These are phyloP conservation scores for Candida pseudofarinosa DNA, from an alignment of 805 yeast species.

Conservation along the genomic window DNA sequence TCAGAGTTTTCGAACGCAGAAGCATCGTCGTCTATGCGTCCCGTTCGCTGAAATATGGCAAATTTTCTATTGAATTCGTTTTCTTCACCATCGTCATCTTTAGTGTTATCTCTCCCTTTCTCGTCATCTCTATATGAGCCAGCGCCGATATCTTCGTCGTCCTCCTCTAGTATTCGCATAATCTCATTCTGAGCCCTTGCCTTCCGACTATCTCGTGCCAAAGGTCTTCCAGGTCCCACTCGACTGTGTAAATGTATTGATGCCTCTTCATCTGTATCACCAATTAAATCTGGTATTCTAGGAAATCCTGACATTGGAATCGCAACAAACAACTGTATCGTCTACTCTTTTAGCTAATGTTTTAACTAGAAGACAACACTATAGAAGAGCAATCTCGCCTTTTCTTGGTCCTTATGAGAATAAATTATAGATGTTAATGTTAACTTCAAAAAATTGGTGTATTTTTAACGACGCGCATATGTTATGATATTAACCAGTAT, in stretches of 20 bases:
- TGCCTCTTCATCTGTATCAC: constrained; percentile 40
- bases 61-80: constrained; percentile 15
- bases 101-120: not conserved
- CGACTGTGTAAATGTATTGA: constrained; percentile 36
- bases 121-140: not conserved
- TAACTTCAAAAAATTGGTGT: not conserved
- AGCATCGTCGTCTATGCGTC: constrained; percentile 6
- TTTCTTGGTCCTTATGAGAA: not conserved
- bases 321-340: not conserved
- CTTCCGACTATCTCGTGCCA: constrained; percentile 10
- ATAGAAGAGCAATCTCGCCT: no score
- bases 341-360: no score
- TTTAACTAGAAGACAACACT: no score
- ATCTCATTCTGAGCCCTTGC: constrained; percentile 16
- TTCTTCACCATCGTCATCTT: constrained; percentile 1
- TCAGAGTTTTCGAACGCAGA: constrained; percentile 4
- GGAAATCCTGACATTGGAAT: constrained; percentile 25
- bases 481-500: not conserved
- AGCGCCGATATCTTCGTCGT: constrained; percentile 7
- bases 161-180: constrained; percentile 15
- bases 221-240: constrained; percentile 37
- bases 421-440: not conserved
- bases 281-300: constrained; percentile 30
- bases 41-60: constrained; percentile 11
- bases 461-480: not conserved